Conservation (phyloP, 2,329 filamentous ascomycete genomes). For the Cadophora luteo-olivacea region DNA sequence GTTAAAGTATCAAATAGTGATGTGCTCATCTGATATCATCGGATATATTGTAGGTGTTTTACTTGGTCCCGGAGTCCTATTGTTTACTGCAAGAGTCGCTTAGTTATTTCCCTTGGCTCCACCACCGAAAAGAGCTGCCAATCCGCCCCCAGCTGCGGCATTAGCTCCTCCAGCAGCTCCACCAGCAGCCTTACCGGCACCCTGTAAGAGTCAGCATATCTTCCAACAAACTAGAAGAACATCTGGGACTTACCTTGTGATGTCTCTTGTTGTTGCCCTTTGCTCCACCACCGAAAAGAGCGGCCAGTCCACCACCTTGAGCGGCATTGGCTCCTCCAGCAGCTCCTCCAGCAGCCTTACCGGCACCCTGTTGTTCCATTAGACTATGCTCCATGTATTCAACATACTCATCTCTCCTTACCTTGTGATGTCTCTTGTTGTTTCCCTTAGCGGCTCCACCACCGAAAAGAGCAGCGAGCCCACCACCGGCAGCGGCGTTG, state of each 20-base stretch:
- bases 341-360: conserved; percentile 11
- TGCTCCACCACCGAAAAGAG: background rate
- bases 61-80: no score
- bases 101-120: conserved; percentile 8
- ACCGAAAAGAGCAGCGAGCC: background rate
- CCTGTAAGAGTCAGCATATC: background rate
- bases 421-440: conserved; percentile 8
- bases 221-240: background rate
- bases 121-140: conserved; percentile 23
- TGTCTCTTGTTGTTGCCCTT: conserved; percentile 7
- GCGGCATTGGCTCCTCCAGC: conserved; percentile 5
- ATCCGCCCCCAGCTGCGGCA: conserved; percentile 1
- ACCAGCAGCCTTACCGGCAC: background rate
- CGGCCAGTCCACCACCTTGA: background rate
- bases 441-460: background rate
- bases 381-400: no score
- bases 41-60: background rate
- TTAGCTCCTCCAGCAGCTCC: background rate
- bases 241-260: background rate
- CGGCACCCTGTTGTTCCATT: background rate
- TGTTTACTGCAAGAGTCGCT: background rate
- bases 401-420: background rate
- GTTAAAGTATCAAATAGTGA: background rate
- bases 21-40: background rate
- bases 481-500: background rate